Conservation (phyloP, 106 monocot species). For the Narthecium ossifragum region DNA sequence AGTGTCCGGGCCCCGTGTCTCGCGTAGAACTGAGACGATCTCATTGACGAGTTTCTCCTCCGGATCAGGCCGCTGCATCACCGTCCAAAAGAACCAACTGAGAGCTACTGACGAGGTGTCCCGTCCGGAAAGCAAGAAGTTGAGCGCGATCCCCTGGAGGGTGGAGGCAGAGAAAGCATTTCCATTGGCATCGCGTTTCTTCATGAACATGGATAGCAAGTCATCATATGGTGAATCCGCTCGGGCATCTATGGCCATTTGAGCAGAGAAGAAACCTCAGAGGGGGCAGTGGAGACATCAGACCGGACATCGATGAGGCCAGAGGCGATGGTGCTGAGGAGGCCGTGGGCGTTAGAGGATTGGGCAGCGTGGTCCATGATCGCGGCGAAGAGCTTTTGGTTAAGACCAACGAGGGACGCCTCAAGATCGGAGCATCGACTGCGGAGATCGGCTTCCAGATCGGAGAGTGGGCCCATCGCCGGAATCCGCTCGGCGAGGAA, state of each 20-base stretch:
- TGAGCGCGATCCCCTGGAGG: conserved; percentile 73
- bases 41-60: conserved; percentile 55
- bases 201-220: conserved; percentile 80
- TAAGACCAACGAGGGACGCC: too few species aligned
- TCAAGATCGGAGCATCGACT: too few species aligned
- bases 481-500: too few species aligned
- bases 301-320: too few species aligned
- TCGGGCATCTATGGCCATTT: conserved; percentile 50
- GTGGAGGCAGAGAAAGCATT: conserved; percentile 42
- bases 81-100: conserved; percentile 84
- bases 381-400: too few species aligned
- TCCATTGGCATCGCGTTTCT: conserved; percentile 54
- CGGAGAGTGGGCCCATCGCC: too few species aligned
- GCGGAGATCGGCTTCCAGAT: too few species aligned
- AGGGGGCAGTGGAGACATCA: too few species aligned
- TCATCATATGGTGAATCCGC: conserved; percentile 55
- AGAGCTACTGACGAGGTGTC: conserved; percentile 93
- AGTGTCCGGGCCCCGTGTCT: conserved; percentile 40
- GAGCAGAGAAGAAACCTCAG: too few species aligned
- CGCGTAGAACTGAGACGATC: conserved; percentile 39
- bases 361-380: too few species aligned
- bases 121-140: conserved; percentile 80
- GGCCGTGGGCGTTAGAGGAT: too few species aligned
- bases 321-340: too few species aligned
- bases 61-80: conserved; percentile 41